These are phyloP conservation scores for Globisporangium spiculum DNA, from an alignment of 352 stramenopile genomes.

Conservation along the genomic window DNA sequence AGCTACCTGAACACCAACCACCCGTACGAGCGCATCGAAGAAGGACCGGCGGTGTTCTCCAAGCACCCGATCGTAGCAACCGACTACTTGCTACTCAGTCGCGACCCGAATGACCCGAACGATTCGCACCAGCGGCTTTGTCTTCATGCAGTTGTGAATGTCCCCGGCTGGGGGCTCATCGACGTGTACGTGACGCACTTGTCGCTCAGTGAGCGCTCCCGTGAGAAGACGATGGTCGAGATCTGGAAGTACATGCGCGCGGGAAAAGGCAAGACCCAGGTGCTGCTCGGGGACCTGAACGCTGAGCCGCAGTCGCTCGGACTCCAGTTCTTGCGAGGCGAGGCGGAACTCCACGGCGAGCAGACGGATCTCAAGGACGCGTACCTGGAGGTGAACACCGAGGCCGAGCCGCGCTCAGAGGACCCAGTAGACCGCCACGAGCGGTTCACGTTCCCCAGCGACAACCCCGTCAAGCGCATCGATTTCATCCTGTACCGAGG, in stretches of 20 bases:
- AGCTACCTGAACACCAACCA: conserved; percentile 63
- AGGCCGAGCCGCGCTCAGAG: conserved; percentile 55
- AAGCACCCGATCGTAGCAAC: conserved; percentile 76
- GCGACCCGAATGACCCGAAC: conserved; percentile 78
- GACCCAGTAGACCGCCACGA: conserved; percentile 36
- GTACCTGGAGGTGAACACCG: conserved; percentile 60
- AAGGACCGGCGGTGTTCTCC: conserved; percentile 81
- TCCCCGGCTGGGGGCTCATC: conserved; percentile 60
- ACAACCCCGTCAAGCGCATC: conserved; percentile 85
- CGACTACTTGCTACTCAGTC: conserved; percentile 78
- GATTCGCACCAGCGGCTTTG: conserved; percentile 84
- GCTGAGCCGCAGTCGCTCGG: conserved; percentile 79
- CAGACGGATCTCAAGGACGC: conserved; percentile 76
- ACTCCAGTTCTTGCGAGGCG: conserved; percentile 76
- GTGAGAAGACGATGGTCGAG: conserved; percentile 76
- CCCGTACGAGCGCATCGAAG: conserved; percentile 77
- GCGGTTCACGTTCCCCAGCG: conserved; percentile 85
- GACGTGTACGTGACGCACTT: conserved; percentile 89
- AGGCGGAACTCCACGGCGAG: conserved; percentile 42
- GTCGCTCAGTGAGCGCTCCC: conserved; percentile 69
- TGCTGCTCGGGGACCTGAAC: conserved; percentile 85
- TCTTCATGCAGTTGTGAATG: conserved; percentile 70
- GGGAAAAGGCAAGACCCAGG: conserved; percentile 58
- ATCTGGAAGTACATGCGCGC: conserved; percentile 80
- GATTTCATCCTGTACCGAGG: conserved; percentile 80